phyloP scores from a whole-genome alignment of 768 basidiomycete species.

The Zangia roseola region DNA sequence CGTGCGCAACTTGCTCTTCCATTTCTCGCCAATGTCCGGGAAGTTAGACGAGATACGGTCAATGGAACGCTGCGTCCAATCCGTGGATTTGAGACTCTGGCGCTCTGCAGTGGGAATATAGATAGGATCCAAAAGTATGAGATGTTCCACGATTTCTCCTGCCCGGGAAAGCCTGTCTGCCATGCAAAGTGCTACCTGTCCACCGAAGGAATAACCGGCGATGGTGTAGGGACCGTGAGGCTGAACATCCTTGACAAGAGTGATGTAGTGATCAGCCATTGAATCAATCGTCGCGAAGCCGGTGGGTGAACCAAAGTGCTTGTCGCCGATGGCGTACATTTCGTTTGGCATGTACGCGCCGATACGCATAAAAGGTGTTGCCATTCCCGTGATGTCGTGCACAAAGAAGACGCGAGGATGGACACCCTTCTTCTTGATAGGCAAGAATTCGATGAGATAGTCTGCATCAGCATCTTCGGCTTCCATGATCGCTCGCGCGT shows the following conservation, averaged over 20 bases:
- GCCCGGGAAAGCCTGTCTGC: constrained; percentile 23
- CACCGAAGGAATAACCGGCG: constrained; percentile 29
- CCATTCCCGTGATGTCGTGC: constrained; percentile 34
- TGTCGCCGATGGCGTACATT: constrained; percentile 35
- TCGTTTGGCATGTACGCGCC: constrained; percentile 32
- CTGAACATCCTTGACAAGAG: constrained; percentile 27
- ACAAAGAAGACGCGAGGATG: constrained; percentile 28
- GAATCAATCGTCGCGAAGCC: constrained; percentile 30
- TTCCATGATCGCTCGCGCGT: constrained; percentile 28
- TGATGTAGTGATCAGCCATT: constrained; percentile 33
- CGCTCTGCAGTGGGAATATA: constrained; percentile 28
- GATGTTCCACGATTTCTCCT: constrained; percentile 25
- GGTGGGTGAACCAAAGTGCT: constrained; percentile 28
- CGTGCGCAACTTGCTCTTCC: constrained; percentile 28
- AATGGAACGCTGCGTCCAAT: constrained; percentile 30
- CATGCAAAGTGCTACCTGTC: constrained; percentile 29
- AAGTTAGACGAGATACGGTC: constrained; percentile 32
- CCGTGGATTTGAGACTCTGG: constrained; percentile 30
- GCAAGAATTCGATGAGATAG: constrained; percentile 29
- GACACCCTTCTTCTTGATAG: constrained; percentile 32
- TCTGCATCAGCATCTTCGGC: constrained; percentile 31
- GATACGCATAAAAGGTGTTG: constrained; percentile 32
- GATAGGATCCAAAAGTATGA: constrained; percentile 31
- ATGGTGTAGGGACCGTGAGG: constrained; percentile 28
- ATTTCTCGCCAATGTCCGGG: constrained; percentile 32